Evolutionary conservation across 768 basidiomycete species (phyloP), one percentile per base, ranked within the genome.

Genomic region (Gyrodon lividus): DNA sequence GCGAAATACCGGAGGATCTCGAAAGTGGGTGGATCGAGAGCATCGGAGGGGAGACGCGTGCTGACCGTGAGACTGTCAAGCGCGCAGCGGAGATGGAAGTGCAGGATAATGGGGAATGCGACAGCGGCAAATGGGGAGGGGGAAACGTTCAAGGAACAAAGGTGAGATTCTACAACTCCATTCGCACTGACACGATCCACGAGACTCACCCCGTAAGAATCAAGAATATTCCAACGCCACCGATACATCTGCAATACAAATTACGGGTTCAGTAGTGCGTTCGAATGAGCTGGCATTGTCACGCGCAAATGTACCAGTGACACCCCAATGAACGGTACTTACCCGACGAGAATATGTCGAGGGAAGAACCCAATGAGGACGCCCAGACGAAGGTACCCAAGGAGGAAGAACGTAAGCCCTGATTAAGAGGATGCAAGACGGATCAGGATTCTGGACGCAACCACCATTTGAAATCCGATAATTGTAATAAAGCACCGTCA

Each of bases 271-370:
- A 48, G 57, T 8, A 50, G 44, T 37, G 24, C 33, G 20, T 23
- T 5, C 30, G 1, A 17, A 20, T 40, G 46, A 50, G 42, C 12
- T 40, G n/a, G 14, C 33, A 37, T 13, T 28, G 46, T 43, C 40
- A 6, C 34, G 12, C 16, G 23, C 37, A 4, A 28, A 41, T 44
- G 22, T 22, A 30, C 48, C 5, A 8, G 6, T 16, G 39, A 9
- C 9, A 47, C n/a, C n/a, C 37, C 42, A 52, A 46, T 50, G 23
- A 24, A 28, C 51, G 41, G 58, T 3, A 68, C 82, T 56, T 61
- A 89, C 81, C 95, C 95, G n/a, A 99, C 91, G 24, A 98, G 80
- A 63, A 98, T 97, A 63, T 97, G 94, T 13, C 96, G 78, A 16
- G 96, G 96, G 72, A 98, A 98, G 72, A 98, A 98, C 1, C 94